Conservation (phyloP, 441 rosid species). For the Cnidoscolus chayamansa region DNA sequence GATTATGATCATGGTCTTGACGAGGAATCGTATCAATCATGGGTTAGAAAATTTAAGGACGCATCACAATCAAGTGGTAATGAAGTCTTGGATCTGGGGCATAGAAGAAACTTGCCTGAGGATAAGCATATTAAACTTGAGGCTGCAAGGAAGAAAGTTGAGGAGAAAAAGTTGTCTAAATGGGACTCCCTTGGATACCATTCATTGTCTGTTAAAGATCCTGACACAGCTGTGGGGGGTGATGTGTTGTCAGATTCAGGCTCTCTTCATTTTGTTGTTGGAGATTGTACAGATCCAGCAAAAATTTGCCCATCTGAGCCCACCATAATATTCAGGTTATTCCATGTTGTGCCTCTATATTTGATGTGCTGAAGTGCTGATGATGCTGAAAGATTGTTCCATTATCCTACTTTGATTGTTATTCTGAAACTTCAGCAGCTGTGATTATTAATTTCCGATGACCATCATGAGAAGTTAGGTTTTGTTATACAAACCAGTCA, state of each 20-base stretch:
- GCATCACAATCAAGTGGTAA: slow-evolving; percentile 44
- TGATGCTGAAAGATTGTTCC: background rate
- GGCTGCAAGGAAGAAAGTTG: slow-evolving; percentile 65
- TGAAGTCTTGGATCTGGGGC: slow-evolving; percentile 33
- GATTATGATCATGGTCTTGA: slow-evolving; percentile 58
- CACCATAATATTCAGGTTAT: slow-evolving; percentile 74
- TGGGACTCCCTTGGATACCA: slow-evolving; percentile 80
- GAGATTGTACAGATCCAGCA: slow-evolving; percentile 80
- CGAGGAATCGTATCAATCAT: slow-evolving; percentile 77
- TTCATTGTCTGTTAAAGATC: slow-evolving; percentile 64
- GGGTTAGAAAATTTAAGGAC: slow-evolving; percentile 80
- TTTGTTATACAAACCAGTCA: background rate
- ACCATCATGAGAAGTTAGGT: background rate
- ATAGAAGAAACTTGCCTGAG: slow-evolving; percentile 45
- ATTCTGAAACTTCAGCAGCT: background rate
- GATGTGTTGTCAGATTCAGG: slow-evolving; percentile 54
- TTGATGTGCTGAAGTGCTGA: background rate
- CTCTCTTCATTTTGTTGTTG: slow-evolving; percentile 66
- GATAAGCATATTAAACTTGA: slow-evolving; percentile 50
- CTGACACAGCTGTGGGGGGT: slow-evolving; percentile 36
- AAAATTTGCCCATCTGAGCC: slow-evolving; percentile 62
- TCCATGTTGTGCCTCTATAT: slow-evolving; percentile 1
- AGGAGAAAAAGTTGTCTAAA: slow-evolving; percentile 62
- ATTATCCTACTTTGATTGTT: background rate
- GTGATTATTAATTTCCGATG: background rate